These are phyloP conservation scores for Botrytis porri DNA, from an alignment of 2,329 filamentous ascomycete species.

Conservation along the genomic window DNA sequence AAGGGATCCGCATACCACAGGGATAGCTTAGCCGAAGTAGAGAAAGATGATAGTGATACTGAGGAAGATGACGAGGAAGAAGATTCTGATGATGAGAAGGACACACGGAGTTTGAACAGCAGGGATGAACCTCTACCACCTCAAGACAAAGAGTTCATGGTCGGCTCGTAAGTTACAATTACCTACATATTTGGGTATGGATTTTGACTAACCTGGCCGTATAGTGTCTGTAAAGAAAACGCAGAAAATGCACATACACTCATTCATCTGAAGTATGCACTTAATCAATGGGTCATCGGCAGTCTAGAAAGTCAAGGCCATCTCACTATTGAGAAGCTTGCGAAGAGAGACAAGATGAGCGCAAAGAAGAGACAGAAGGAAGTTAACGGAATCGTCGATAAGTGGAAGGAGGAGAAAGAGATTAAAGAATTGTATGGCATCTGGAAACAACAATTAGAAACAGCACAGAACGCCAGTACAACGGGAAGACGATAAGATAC, in stretches of 20 bases:
- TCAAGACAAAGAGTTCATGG: conserved; percentile 47
- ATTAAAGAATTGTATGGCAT: conserved; percentile 61
- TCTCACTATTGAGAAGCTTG: conserved; percentile 54
- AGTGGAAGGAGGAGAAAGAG: conserved; percentile 58
- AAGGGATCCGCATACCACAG: conserved; percentile 64
- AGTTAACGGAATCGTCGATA: conserved; percentile 61
- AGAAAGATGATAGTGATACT: conserved; percentile 40
- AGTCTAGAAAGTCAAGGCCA: conserved; percentile 58
- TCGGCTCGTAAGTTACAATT: conserved; percentile 46
- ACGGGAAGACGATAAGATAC: conserved; percentile 5
- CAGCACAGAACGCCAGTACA: conserved; percentile 38
- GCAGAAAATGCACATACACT: conserved; percentile 69
- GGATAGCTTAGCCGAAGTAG: conserved; percentile 63
- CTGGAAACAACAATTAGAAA: conserved; percentile 62
- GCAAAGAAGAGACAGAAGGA: conserved; percentile 56
- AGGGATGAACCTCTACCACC: conserved; percentile 47
- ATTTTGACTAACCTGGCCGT: conserved; percentile 12
- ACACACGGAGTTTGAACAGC: conserved; percentile 42
- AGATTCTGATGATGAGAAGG: conserved; percentile 40
- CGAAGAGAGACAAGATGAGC: conserved; percentile 60
- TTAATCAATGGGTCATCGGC: conserved; percentile 69
- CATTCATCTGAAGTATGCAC: conserved; percentile 71
- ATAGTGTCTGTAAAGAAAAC: conserved; percentile 55
- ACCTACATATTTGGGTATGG: conserved; percentile 28
- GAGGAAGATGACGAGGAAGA: conserved; percentile 41